These are phyloP conservation scores for Candida qinlingensis DNA, from an alignment of 805 yeast species.

Conservation along the genomic window DNA sequence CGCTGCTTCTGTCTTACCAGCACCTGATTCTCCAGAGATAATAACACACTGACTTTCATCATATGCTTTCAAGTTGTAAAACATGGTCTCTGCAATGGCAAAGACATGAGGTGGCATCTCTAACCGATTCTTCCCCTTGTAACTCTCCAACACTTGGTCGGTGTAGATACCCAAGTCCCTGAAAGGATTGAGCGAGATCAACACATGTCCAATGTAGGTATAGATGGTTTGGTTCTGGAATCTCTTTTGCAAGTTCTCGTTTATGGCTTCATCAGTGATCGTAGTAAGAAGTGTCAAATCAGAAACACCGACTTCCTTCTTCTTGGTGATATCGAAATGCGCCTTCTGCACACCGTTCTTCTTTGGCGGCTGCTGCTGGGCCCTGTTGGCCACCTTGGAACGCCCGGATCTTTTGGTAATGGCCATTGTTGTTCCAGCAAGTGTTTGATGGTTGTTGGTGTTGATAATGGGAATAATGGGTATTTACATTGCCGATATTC, in stretches of 20 bases:
- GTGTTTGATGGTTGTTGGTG: too few species aligned
- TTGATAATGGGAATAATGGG: not conserved
- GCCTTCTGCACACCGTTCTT: constrained; percentile 75
- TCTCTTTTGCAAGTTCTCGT: constrained; percentile 83
- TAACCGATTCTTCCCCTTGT: constrained; percentile 86
- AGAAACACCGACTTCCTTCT: constrained; percentile 97
- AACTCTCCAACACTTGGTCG: constrained; percentile 63
- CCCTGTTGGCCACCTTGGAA: constrained; percentile 36
- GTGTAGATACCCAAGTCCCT: constrained; percentile 95
- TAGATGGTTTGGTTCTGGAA: constrained; percentile 87
- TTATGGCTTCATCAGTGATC: constrained; percentile 87
- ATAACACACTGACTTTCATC: constrained; percentile 95
- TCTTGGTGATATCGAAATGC: constrained; percentile 78
- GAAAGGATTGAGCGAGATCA: constrained; percentile 95
- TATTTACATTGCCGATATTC: not conserved
- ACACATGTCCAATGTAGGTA: constrained; percentile 89
- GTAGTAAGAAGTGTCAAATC: constrained; percentile 86
- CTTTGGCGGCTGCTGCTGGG: constrained; percentile 49
- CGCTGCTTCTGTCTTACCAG: constrained; percentile 98
- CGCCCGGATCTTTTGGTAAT: constrained; percentile 72
- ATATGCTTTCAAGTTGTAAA: constrained; percentile 89
- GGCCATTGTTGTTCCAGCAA: constrained; percentile 45
- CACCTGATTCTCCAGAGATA: constrained; percentile 96
- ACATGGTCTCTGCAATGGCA: constrained; percentile 97
- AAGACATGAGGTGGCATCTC: constrained; percentile 98